Evolutionary conservation across 805 yeast genomes (phyloP).

Genomic region (Metahyphopichia silvanorum): DNA sequence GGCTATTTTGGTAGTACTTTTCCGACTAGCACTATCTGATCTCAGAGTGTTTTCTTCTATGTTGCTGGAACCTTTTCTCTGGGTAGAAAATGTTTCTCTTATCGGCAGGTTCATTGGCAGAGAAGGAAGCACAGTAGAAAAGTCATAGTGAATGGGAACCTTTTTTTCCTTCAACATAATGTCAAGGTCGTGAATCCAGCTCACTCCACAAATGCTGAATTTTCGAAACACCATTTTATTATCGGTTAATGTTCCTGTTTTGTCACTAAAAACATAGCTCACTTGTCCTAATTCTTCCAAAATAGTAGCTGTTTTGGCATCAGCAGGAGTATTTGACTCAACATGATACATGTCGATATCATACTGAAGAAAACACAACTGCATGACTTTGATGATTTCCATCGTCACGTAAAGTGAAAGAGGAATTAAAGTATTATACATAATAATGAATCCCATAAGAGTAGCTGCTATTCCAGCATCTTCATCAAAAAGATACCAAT

Average conservation of each 20-base stretch:
- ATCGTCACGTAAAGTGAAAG: conserved; percentile 91
- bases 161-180: conserved; percentile 21
- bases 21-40: neutral
- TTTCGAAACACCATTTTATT: conserved; percentile 91
- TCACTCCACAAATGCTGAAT: conserved; percentile 79
- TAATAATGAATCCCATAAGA: conserved; percentile 92
- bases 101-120: neutral
- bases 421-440: conserved; percentile 96
- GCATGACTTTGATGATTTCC: conserved; percentile 92
- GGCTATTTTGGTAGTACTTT: conserved; percentile 30
- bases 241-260: conserved; percentile 96
- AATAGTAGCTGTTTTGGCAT: conserved; percentile 91
- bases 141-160: conserved; percentile 1
- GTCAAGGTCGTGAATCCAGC: conserved; percentile 83
- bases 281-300: conserved; percentile 97
- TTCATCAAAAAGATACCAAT: conserved; percentile 71
- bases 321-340: conserved; percentile 85
- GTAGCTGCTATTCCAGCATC: conserved; percentile 88
- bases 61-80: conserved; percentile 4
- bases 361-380: conserved; percentile 74
- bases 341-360: conserved; percentile 94
- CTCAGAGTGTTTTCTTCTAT: neutral
- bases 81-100: neutral
- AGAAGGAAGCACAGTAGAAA: conserved; percentile 4
- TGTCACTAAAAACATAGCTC: conserved; percentile 90